Base-by-base conservation (phyloP, 257 asterid genomes). In the Buddleja alternifolia region DNA sequence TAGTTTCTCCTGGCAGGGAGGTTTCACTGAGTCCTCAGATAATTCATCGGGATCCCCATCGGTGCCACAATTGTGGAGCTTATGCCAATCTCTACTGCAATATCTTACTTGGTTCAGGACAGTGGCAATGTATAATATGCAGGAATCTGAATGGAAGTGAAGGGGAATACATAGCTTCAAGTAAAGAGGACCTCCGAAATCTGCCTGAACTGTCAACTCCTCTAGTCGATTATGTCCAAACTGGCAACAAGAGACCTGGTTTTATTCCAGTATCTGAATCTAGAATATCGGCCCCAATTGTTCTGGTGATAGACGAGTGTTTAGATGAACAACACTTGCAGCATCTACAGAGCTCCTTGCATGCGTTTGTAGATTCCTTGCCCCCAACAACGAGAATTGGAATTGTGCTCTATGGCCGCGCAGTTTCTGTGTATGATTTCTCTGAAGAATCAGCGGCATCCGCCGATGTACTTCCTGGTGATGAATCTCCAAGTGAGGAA, bases 71-170 rank as follows among this genome's bases (percentile, higher is more conserved):
- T 71, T 93, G 98, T 56, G 98, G 97, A 60, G 89, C 95, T 71
- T 93, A 86, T 78, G 88, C 98, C 61, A 93, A 93, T 84, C 85
- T 86, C 20, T 88, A 93, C 81, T 83, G 96, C 94, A 88, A 88
- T 55, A 85, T 88, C 70, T 82, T 93, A 75, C 78, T 79, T 45
- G 98, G 87, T 23, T 93, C 98, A 41, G 98, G 98, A 34, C 98
- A 93, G 85, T 93, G 98, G 98, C 98, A 90, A 72, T 93, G 98
- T 68, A 88, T 90, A 15, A 76, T 93, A 79, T 90, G 98, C 77
- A 88, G 93, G 62, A 87, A 79, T 72, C 73, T 93, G 78, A 93
- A 90, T 78, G 91, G 95, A 54, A 93, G 98, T 76, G 90, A 80
- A 80, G 97, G 98, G 48, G 93, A 90, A 75, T 93, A 88, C 78